Conservation (phyloP, 768 basidiomycete genomes). For the Mycena kentingensis region DNA sequence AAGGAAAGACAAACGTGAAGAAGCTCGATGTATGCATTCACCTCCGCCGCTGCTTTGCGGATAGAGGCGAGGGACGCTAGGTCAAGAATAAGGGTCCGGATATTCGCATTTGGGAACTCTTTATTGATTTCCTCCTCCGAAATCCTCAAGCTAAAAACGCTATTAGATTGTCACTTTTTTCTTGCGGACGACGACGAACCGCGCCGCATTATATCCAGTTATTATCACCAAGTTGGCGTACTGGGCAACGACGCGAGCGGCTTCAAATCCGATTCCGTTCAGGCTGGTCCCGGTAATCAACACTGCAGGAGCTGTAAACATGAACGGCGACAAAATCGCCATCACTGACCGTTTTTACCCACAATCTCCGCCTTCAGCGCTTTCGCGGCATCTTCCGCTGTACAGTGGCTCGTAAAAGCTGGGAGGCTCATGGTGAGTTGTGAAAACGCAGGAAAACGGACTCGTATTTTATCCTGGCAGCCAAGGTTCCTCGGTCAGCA, state of each 20-base stretch:
- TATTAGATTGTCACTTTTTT: background rate
- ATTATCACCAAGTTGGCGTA: conserved; percentile 6
- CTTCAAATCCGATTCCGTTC: conserved; percentile 6
- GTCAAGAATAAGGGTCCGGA: background rate
- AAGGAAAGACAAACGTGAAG: background rate
- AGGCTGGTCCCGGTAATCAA: conserved; percentile 1
- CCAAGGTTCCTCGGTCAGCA: too few relatives aligned
- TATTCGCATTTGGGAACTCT: too few relatives aligned
- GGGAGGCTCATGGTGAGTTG: too few relatives aligned
- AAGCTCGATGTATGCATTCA: background rate
- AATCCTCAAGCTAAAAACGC: background rate
- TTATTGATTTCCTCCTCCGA: background rate
- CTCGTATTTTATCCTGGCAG: too few relatives aligned
- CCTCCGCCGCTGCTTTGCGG: background rate
- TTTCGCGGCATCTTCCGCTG: too few relatives aligned
- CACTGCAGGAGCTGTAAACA: background rate
- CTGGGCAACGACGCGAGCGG: background rate
- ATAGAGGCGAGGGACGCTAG: background rate
- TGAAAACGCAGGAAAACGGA: too few relatives aligned
- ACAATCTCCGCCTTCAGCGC: too few relatives aligned
- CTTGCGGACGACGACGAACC: background rate
- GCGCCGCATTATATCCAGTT: conserved; percentile 1
- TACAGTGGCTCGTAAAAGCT: too few relatives aligned
- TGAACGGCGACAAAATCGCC: too few relatives aligned
- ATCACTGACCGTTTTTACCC: too few relatives aligned